Base-by-base conservation (phyloP, 495 filamentous ascomycete genomes). In the Aspergillus wentii region DNA sequence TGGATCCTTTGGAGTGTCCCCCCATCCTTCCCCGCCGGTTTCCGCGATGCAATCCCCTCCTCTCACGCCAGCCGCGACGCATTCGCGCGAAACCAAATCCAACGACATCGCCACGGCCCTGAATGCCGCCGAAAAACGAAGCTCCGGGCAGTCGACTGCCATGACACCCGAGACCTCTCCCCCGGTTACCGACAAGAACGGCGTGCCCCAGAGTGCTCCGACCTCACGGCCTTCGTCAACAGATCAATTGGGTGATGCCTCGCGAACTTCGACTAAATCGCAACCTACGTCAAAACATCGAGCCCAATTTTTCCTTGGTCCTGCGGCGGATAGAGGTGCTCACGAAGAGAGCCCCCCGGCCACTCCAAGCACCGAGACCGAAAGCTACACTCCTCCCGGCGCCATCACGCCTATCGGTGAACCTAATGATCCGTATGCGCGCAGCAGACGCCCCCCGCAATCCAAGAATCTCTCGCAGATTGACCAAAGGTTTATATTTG, bases 401-500 rank as follows among this genome's bases (percentile, higher is more conserved):
- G 80, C 88, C 13, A 85, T 86, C 43, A 88, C 86, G 27, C 90
- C 88, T 3, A 69, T 78, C 8, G 88, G 84, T 13, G 88, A 94
- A 22, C 78, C 67, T 17, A 86, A 95, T 57, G 89, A 97, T 53
- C 89, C 91, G 6, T 94, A 94, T 59, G 84, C 87, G 11, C 83
- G 86, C 39, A 82, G 76, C 52, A 90, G 83, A 51, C 82, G 90
- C 13, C 80, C 80, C 16, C 80, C 81, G 4, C 87, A 86, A 48
- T 63, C 78, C 16, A 80, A 76, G 43, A 80, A 83, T 42, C 65
- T 82, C 13, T 71, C 80, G 31, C 59, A 74, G 30, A 81, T 95
- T 28, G 91, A 97, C 49, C 70, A 83, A 16, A 76, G 90, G 44
- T 97, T 95, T 41, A 79, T 92, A 21, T 97, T 98, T 52, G 78